Evolutionary conservation across 345 rosid species (phyloP).

Genomic region (Eucalyptus rudis): DNA sequence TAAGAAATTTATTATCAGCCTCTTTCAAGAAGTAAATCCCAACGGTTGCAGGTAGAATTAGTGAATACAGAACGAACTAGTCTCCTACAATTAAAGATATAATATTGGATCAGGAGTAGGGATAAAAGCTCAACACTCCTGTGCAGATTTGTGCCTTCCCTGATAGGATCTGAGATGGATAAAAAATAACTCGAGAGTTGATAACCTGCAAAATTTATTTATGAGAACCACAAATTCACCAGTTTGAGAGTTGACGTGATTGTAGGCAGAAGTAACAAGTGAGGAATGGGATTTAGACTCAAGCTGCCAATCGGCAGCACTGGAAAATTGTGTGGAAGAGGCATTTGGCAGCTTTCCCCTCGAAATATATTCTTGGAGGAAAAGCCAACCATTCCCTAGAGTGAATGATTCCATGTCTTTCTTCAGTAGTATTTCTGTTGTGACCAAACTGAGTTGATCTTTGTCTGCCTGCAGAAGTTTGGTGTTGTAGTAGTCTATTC

Average conservation of each 20-base stretch:
- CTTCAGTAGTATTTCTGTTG: conserved; percentile 27
- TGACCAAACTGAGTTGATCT: conserved; percentile 12
- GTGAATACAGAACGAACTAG: neutral
- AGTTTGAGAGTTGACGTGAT: neutral
- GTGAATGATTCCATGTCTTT: conserved; percentile 28
- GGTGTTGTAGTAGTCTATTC: conserved; percentile 15
- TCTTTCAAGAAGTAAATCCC: neutral
- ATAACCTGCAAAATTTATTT: neutral
- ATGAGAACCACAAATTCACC: neutral
- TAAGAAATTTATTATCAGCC: neutral
- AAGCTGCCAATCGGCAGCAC: conserved; percentile 23
- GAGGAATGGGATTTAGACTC: neutral
- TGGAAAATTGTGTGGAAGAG: conserved; percentile 38
- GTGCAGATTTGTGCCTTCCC: neutral
- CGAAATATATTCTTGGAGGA: conserved; percentile 42
- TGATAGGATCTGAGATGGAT: neutral
- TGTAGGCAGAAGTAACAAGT: neutral
- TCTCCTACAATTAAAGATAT: neutral
- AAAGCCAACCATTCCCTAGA: conserved; percentile 40
- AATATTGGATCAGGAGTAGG: neutral
- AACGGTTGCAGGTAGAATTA: neutral
- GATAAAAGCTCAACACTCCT: neutral
- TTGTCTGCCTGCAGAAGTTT: conserved; percentile 12
- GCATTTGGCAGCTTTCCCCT: conserved; percentile 43
- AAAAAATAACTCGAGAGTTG: neutral